phyloP scores from a whole-genome alignment of 1,139 yeast species.

The Diutina mesorugosa region DNA sequence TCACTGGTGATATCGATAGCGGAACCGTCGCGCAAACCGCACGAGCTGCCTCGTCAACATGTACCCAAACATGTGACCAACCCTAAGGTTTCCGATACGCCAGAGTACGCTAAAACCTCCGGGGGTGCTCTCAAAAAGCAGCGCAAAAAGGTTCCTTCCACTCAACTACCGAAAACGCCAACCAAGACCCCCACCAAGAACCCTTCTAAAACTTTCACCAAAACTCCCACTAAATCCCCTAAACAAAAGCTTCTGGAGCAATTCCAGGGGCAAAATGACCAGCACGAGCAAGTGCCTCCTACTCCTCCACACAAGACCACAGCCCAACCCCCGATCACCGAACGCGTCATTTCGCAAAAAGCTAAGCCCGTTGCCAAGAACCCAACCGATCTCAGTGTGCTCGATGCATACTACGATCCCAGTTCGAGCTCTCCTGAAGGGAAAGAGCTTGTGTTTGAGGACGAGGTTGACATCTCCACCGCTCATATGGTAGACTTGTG shows the following conservation, averaged over 20 bases:
- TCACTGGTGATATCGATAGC: neutral
- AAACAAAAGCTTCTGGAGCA: no score
- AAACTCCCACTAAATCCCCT: no score
- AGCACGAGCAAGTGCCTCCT: neutral
- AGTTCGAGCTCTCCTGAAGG: neutral
- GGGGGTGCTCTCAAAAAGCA: neutral
- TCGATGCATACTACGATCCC: neutral
- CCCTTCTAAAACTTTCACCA: no score
- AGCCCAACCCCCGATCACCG: neutral
- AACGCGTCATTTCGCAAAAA: neutral
- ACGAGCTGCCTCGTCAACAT: neutral
- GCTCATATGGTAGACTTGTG: constrained; percentile 10
- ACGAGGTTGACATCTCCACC: neutral
- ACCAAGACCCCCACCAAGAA: no score
- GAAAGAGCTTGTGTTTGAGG: neutral
- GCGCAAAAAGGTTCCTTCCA: neutral
- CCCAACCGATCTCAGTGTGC: neutral
- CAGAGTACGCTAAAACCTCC: neutral
- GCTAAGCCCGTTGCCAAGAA: neutral
- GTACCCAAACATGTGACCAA: neutral
- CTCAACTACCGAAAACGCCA: neutral
- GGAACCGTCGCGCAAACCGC: neutral
- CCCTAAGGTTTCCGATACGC: neutral
- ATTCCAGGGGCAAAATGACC: neutral
- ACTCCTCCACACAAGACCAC: neutral